Evolutionary conservation across 2,329 filamentous ascomycete genomes (phyloP).

Genomic region (Whalleya microplaca): DNA sequence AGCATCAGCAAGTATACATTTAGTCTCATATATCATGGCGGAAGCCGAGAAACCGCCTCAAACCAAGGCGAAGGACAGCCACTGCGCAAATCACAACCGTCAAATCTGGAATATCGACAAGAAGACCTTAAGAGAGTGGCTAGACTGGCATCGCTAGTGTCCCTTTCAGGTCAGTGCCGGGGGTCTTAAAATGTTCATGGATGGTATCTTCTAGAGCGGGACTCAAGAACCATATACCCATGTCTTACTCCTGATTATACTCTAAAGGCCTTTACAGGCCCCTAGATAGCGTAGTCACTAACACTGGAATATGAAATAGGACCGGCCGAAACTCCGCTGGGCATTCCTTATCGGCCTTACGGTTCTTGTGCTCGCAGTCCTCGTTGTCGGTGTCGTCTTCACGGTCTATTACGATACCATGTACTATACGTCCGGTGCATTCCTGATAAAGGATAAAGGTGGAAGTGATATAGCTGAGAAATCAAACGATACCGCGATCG

Average conservation of each 20-base stretch:
- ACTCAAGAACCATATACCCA: too few relatives aligned
- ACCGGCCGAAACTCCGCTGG: slow-evolving; percentile 29
- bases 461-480: background rate
- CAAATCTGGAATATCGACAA: slow-evolving; percentile 18
- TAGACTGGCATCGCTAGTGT: slow-evolving; percentile 28
- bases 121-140: slow-evolving; percentile 5
- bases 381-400: slow-evolving; percentile 29
- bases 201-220: too few relatives aligned
- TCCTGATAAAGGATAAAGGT: slow-evolving; percentile 12
- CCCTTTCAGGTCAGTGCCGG: slow-evolving; percentile 12
- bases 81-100: slow-evolving; percentile 24
- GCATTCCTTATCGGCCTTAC: slow-evolving; percentile 21
- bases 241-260: too few relatives aligned
- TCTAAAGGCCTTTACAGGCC: background rate
- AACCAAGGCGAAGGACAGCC: background rate
- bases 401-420: slow-evolving; percentile 27
- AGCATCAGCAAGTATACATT: background rate
- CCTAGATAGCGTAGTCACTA: background rate
- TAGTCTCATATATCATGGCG: background rate
- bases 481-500: background rate
- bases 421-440: slow-evolving; percentile 22
- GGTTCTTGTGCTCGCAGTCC: slow-evolving; percentile 23
- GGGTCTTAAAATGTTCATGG: background rate
- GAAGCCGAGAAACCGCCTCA: background rate
- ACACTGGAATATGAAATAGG: background rate